phyloP scores from a whole-genome alignment of 1,139 yeast species.

The Candida pseudoviswanathii region DNA sequence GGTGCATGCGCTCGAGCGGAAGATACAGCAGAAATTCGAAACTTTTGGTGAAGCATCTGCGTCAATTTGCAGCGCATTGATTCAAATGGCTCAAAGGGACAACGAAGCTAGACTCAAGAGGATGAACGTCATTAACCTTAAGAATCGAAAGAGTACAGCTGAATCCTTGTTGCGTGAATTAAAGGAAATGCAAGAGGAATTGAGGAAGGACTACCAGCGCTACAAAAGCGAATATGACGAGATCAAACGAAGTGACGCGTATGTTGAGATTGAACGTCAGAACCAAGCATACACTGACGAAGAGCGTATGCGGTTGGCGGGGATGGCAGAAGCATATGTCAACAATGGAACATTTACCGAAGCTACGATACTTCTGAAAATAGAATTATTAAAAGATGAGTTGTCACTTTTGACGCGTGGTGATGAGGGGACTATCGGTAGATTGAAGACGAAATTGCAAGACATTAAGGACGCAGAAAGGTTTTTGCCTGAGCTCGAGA shows the following conservation, averaged over 20 bases:
- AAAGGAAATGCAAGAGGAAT: slow-evolving; percentile 30
- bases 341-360: slow-evolving; percentile 47
- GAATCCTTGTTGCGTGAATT: slow-evolving; percentile 36
- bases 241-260: slow-evolving; percentile 48
- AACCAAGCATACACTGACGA: slow-evolving; percentile 44
- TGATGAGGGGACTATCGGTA: slow-evolving; percentile 39
- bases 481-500: slow-evolving; percentile 36
- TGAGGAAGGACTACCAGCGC: slow-evolving; percentile 33
- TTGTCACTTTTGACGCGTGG: slow-evolving; percentile 40
- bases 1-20: slow-evolving; percentile 24
- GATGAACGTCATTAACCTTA: slow-evolving; percentile 29
- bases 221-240: slow-evolving; percentile 46
- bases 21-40: slow-evolving; percentile 28
- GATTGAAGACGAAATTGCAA: slow-evolving; percentile 30
- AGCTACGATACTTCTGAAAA: slow-evolving; percentile 29
- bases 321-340: slow-evolving; percentile 47
- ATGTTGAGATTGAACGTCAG: slow-evolving; percentile 41
- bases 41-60: slow-evolving; percentile 22
- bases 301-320: slow-evolving; percentile 42
- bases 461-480: slow-evolving; percentile 33
- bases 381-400: slow-evolving; percentile 41
- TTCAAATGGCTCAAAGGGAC: slow-evolving; percentile 23
- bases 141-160: slow-evolving; percentile 37
- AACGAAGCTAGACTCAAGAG: slow-evolving; percentile 25
- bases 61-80: slow-evolving; percentile 13